A percentile compares a stretch with the other conserved stretches of the same genome.
These are phyloP conservation scores for Aspergillus sp. DNA, from an alignment of 2,329 filamentous ascomycete species.

Conservation along the genomic window DNA sequence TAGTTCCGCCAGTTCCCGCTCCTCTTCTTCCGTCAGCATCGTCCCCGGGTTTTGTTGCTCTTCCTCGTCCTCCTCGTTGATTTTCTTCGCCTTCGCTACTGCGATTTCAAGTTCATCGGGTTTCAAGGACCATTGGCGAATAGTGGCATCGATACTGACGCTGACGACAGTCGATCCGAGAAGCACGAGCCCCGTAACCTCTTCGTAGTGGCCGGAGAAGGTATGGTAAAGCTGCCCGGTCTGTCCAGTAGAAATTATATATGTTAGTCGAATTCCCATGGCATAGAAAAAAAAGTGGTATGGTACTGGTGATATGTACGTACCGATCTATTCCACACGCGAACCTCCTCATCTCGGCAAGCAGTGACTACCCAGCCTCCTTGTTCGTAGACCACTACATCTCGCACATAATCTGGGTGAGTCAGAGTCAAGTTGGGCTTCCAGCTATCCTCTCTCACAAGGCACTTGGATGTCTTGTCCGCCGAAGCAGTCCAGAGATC, in stretches of 20 bases:
- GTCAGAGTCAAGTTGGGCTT: conserved; percentile 68
- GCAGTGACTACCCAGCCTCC: conserved; percentile 82
- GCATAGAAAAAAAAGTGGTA: not conserved
- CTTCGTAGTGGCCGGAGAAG: conserved; percentile 85
- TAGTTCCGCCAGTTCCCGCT: conserved; percentile 85
- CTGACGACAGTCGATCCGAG: conserved; percentile 66
- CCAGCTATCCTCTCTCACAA: conserved; percentile 69
- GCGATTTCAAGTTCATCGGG: conserved; percentile 61
- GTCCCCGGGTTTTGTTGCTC: conserved; percentile 51
- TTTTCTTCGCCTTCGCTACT: conserved; percentile 50
- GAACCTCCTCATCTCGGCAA: conserved; percentile 86
- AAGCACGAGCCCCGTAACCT: conserved; percentile 78
- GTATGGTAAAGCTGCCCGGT: conserved; percentile 72
- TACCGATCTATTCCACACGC: conserved; percentile 75
- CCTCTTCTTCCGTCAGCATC: conserved; percentile 80
- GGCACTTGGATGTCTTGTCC: conserved; percentile 82
- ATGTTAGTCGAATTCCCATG: not conserved
- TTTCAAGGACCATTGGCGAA: conserved; percentile 78
- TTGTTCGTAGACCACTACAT: conserved; percentile 68
- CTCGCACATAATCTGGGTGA: conserved; percentile 89
- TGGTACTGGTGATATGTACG: conserved; percentile 19
- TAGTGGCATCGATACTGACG: conserved; percentile 85
- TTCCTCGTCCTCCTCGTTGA: conserved; percentile 50
- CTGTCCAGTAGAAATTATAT: conserved; percentile 27
- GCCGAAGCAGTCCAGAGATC: conserved; percentile 93